Percentiles rank a stretch among this genome's conserved stretches.
Evolutionary conservation across 352 stramenopile genomes (phyloP).

Genomic region (Phytophthora megakarya): DNA sequence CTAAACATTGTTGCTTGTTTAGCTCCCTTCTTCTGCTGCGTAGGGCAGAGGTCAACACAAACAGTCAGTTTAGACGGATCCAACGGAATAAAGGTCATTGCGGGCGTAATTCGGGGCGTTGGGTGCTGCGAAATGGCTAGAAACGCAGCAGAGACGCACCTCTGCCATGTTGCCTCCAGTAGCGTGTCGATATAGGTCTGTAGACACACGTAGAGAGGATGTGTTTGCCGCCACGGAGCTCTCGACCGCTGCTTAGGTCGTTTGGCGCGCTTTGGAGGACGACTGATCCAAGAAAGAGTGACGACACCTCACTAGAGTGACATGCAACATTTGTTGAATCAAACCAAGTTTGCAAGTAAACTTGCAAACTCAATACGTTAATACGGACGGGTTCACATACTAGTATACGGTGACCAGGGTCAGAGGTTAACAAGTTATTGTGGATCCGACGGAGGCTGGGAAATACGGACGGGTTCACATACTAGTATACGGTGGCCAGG

Average conservation of each 20-base stretch:
- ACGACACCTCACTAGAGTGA: slow-evolving; percentile 1
- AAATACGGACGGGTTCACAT: too few relatives aligned
- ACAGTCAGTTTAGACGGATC: slow-evolving; percentile 12
- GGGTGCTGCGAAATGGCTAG: not conserved
- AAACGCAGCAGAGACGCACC: slow-evolving; percentile 22
- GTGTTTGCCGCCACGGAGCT: slow-evolving; percentile 6
- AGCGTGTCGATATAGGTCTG: not conserved
- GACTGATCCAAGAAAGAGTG: slow-evolving; percentile 14
- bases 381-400: too few relatives aligned
- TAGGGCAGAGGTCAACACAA: slow-evolving; percentile 10
- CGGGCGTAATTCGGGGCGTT: not conserved
- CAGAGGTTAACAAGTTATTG: slow-evolving; percentile 1
- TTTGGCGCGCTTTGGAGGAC: slow-evolving; percentile 27
- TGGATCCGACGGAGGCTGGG: not conserved
- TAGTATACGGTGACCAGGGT: not conserved
- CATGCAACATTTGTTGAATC: not conserved
- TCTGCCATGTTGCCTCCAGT: slow-evolving; percentile 18
- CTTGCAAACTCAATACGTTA: too few relatives aligned
- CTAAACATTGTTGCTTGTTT: slow-evolving; percentile 71
- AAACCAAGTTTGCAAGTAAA: too few relatives aligned
- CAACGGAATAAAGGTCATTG: not conserved
- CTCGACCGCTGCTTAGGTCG: slow-evolving; percentile 3
- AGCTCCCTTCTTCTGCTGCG: slow-evolving; percentile 56
- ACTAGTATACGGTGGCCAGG: not conserved
- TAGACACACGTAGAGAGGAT: slow-evolving; percentile 2